phyloP scores from a whole-genome alignment of 2,329 filamentous ascomycete genomes.

The Exophiala bonariae region DNA sequence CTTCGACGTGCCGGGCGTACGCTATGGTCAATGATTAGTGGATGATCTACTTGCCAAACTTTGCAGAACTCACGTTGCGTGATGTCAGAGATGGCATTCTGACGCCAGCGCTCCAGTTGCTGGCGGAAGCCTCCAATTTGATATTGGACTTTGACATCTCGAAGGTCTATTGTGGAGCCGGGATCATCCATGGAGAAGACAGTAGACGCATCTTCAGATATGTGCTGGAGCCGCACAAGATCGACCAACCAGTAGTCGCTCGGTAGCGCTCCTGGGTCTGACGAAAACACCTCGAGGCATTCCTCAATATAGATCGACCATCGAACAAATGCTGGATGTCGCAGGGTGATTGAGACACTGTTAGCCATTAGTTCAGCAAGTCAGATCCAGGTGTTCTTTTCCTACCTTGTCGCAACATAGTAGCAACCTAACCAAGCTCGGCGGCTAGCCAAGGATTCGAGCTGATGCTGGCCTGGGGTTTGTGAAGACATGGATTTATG shows the following conservation, averaged over 20 bases:
- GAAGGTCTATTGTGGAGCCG: constrained; percentile 51
- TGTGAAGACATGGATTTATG: constrained; percentile 37
- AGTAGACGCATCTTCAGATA: constrained; percentile 67
- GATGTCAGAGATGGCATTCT: constrained; percentile 52
- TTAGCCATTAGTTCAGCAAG: background rate
- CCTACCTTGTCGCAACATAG: constrained; percentile 56
- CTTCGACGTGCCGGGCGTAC: constrained; percentile 59
- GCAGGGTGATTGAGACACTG: constrained; percentile 56
- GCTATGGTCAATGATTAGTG: background rate
- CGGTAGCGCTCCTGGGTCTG: constrained; percentile 53
- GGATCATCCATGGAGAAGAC: constrained; percentile 69
- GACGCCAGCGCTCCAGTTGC: constrained; percentile 62
- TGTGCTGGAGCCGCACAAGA: constrained; percentile 59
- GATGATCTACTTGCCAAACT: too few species aligned
- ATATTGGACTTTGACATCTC: constrained; percentile 64
- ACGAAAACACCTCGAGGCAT: constrained; percentile 58
- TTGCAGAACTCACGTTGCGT: constrained; percentile 47
- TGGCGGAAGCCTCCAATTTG: constrained; percentile 65
- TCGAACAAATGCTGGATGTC: constrained; percentile 58
- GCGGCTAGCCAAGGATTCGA: constrained; percentile 53
- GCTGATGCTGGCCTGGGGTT: constrained; percentile 35
- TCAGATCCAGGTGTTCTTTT: background rate
- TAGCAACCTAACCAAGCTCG: constrained; percentile 63
- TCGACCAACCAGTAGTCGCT: constrained; percentile 58
- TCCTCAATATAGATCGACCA: constrained; percentile 66